Evolutionary conservation across 1,284 basidiomycete species (phyloP).

Genomic region (Ustilago sp.): DNA sequence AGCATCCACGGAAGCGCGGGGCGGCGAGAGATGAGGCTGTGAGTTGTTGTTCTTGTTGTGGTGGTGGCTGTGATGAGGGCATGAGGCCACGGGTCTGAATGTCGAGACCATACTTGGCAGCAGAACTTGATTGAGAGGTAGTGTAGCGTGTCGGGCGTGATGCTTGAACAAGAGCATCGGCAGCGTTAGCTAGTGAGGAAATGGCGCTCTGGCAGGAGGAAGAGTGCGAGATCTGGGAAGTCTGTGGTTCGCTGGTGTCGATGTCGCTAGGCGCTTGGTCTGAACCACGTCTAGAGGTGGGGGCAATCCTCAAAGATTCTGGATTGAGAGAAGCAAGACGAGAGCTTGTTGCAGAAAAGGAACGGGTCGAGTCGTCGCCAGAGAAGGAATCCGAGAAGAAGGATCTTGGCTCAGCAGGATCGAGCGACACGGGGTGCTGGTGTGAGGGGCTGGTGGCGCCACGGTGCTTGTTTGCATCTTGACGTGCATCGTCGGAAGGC

Average conservation of each 20-base stretch:
- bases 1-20: constrained; percentile 21
- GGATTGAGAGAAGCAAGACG: constrained; percentile 9
- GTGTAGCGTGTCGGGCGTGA: constrained; percentile 1
- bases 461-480: constrained; percentile 2
- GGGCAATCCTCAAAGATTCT: background rate
- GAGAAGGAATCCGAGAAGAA: constrained; percentile 38
- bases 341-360: constrained; percentile 14
- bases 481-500: constrained; percentile 2
- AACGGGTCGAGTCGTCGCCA: constrained; percentile 11
- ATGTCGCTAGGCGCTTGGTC: constrained; percentile 22
- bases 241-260: constrained; percentile 4
- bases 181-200: constrained; percentile 16
- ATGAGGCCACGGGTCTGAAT: constrained; percentile 21
- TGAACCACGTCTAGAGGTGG: constrained; percentile 15
- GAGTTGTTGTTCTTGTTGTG: background rate
- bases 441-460: background rate
- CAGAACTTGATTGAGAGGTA: background rate
- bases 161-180: constrained; percentile 7
- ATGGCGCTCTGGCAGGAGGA: constrained; percentile 35
- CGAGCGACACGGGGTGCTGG: background rate
- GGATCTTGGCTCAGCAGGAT: constrained; percentile 19
- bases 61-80: constrained; percentile 3
- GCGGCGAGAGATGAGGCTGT: constrained; percentile 4
- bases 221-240: constrained; percentile 24
- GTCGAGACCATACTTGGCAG: constrained; percentile 32